A percentile compares a stretch with the other conserved stretches of the same genome.
Conservation (phyloP, 352 stramenopile species). For the Peronospora belbahrii region DNA sequence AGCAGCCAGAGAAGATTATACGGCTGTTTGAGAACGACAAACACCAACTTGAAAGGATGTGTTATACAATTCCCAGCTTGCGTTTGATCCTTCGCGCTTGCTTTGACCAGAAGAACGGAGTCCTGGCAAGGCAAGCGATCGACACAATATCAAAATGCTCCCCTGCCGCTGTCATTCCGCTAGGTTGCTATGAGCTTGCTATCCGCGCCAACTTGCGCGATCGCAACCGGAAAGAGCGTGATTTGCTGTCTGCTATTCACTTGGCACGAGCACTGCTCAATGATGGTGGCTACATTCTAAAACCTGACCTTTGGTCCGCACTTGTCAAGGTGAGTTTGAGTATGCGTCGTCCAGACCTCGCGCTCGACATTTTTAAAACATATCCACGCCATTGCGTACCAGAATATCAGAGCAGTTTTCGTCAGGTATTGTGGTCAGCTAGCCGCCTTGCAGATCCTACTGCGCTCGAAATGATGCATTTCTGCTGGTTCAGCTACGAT, state of each 20-base stretch:
- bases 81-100: slow-evolving; percentile 26
- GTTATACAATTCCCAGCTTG: slow-evolving; percentile 21
- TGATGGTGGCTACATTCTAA: slow-evolving; percentile 36
- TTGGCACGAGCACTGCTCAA: slow-evolving; percentile 24
- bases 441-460: slow-evolving; percentile 24
- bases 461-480: slow-evolving; percentile 37
- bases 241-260: slow-evolving; percentile 32
- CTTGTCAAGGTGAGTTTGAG: slow-evolving; percentile 42
- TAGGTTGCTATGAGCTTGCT: slow-evolving; percentile 31
- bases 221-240: slow-evolving; percentile 17
- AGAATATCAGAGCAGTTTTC: slow-evolving; percentile 33
- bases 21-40: slow-evolving; percentile 23
- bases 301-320: slow-evolving; percentile 33
- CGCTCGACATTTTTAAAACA: slow-evolving; percentile 36
- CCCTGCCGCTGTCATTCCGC: slow-evolving; percentile 22
- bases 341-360: slow-evolving; percentile 23
- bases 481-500: slow-evolving; percentile 20
- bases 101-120: slow-evolving; percentile 25
- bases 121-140: slow-evolving; percentile 23
- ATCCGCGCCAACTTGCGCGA: slow-evolving; percentile 30
- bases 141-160: slow-evolving; percentile 21
- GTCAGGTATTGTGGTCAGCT: slow-evolving; percentile 31
- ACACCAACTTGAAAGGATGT: slow-evolving; percentile 19
- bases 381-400: slow-evolving; percentile 32
- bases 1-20: slow-evolving; percentile 26